Percentiles rank a stretch among this genome's conserved stretches.
Evolutionary conservation across 768 basidiomycete species (phyloP).

Genomic region (Naematelia encephala): DNA sequence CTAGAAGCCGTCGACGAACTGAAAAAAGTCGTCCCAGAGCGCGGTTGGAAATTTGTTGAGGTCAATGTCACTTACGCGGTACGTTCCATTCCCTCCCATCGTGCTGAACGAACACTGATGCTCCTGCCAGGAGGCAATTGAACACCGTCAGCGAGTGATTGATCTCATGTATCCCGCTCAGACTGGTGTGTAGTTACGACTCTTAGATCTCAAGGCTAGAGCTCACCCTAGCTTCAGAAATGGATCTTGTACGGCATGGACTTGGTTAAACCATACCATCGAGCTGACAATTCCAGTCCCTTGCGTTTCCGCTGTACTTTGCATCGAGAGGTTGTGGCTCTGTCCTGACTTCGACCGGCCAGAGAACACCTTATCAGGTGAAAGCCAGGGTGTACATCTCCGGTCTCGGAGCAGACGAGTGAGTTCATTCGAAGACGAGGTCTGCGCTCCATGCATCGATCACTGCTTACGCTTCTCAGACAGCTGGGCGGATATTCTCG

Average conservation of each 20-base stretch:
- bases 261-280: neutral
- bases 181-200: slow-evolving; percentile 28
- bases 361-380: slow-evolving; percentile 59
- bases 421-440: slow-evolving; percentile 8
- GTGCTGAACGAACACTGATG: neutral
- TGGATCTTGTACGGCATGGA: slow-evolving; percentile 66
- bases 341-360: slow-evolving; percentile 52
- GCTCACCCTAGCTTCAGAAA: slow-evolving; percentile 24
- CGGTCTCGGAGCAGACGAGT: slow-evolving; percentile 91
- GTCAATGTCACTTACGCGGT: slow-evolving; percentile 79
- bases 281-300: slow-evolving; percentile 59
- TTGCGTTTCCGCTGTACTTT: slow-evolving; percentile 88
- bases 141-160: slow-evolving; percentile 65
- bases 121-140: slow-evolving; percentile 62
- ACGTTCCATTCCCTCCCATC: slow-evolving; percentile 18
- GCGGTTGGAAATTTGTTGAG: slow-evolving; percentile 90
- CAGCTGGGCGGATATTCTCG: slow-evolving; percentile 89
- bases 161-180: slow-evolving; percentile 49
- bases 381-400: slow-evolving; percentile 77
- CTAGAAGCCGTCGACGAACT: slow-evolving; percentile 74
- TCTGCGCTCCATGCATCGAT: too few species aligned
- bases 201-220: too few species aligned
- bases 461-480: slow-evolving; percentile 20
- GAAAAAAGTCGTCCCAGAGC: slow-evolving; percentile 66
- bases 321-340: slow-evolving; percentile 76